These are phyloP conservation scores for Lathyrus tuberosus DNA, from an alignment of 306 rosid species.

Conservation along the genomic window DNA sequence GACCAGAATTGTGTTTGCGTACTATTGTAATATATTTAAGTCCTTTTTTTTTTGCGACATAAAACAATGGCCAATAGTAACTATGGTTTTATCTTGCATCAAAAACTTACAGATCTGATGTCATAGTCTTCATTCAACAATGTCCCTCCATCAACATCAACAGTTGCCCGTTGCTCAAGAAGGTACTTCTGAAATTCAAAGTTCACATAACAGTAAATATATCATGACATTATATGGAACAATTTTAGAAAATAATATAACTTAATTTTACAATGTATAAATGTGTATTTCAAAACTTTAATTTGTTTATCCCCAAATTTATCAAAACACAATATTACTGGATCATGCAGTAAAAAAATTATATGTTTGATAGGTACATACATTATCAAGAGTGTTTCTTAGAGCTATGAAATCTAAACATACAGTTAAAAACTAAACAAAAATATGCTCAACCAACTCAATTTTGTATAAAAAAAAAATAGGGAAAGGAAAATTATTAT, in stretches of 20 bases:
- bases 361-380: slow-evolving; percentile 5
- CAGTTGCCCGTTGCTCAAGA: slow-evolving; percentile 79
- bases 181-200: slow-evolving; percentile 71
- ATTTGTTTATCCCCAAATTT: slow-evolving; percentile 17
- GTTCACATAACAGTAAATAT: slow-evolving; percentile 23
- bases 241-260: slow-evolving; percentile 6
- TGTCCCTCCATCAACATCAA: slow-evolving; percentile 84
- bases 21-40: slow-evolving; percentile 7
- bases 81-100: slow-evolving; percentile 28
- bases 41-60: neutral
- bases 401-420: slow-evolving; percentile 25
- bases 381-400: slow-evolving; percentile 29
- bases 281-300: neutral
- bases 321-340: slow-evolving; percentile 7
- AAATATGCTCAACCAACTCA: slow-evolving; percentile 8
- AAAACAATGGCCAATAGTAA: slow-evolving; percentile 16
- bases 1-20: too few relatives aligned
- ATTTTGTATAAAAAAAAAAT: too few relatives aligned
- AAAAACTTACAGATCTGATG: slow-evolving; percentile 82
- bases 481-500: too few relatives aligned
- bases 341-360: slow-evolving; percentile 1
- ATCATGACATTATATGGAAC: slow-evolving; percentile 18
- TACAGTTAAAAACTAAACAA: slow-evolving; percentile 7
- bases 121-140: slow-evolving; percentile 87
- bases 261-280: neutral